These are phyloP conservation scores for Heliosperma pusillum DNA, from an alignment of 148 eudicot genomes.

Conservation along the genomic window DNA sequence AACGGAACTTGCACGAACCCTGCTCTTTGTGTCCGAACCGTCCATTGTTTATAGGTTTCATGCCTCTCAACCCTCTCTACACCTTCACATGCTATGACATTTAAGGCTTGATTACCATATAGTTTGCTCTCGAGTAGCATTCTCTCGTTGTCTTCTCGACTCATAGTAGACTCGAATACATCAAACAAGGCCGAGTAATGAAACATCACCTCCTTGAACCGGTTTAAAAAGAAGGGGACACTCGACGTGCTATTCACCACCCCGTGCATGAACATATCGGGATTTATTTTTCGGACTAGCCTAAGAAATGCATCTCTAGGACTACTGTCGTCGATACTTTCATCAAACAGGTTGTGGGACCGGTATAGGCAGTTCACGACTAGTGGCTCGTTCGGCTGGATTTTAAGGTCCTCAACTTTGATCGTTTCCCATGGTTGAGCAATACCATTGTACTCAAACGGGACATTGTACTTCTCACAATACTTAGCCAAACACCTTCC, in stretches of 20 bases:
- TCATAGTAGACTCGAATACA: conserved; percentile 38
- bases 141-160: conserved; percentile 37
- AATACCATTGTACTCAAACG: conserved; percentile 40
- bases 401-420: conserved; percentile 32
- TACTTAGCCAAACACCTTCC: conserved; percentile 41
- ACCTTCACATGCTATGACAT: conserved; percentile 58
- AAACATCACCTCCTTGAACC: conserved; percentile 49
- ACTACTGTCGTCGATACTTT: conserved; percentile 34
- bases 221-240: conserved; percentile 53
- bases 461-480: conserved; percentile 41
- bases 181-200: conserved; percentile 47
- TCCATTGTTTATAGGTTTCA: conserved; percentile 59
- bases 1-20: conserved; percentile 40
- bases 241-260: conserved; percentile 42
- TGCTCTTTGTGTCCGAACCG: conserved; percentile 40
- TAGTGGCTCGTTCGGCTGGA: conserved; percentile 39
- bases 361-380: conserved; percentile 41
- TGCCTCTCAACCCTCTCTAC: conserved; percentile 48
- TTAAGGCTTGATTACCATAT: conserved; percentile 40
- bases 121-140: conserved; percentile 38
- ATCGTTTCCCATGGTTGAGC: conserved; percentile 43
- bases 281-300: conserved; percentile 41
- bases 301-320: conserved; percentile 50
- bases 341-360: conserved; percentile 36
- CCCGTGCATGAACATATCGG: conserved; percentile 47